Evolutionary conservation across 306 rosid genomes (phyloP).

Genomic region (Prunus campanulata): DNA sequence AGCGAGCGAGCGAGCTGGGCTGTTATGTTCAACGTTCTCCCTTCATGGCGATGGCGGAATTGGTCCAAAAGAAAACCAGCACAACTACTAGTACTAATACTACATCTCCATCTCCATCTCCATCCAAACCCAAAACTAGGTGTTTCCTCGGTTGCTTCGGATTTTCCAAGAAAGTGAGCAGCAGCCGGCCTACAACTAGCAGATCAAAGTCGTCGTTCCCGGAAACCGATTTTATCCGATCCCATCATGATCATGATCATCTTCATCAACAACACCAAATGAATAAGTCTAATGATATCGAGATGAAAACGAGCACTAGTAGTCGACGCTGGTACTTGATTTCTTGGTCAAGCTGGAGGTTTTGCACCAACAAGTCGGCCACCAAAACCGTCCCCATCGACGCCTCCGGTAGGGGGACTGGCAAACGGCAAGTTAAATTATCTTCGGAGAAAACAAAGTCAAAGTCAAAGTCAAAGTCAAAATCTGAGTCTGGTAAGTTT

Average conservation of each 20-base stretch:
- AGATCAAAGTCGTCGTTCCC: neutral
- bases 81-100: neutral
- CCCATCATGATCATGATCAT: neutral
- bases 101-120: neutral
- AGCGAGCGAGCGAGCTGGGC: neutral
- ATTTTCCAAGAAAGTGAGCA: neutral
- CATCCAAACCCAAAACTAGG: conserved; percentile 24
- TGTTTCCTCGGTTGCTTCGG: conserved; percentile 51
- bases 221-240: neutral
- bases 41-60: conserved; percentile 46
- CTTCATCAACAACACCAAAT: too few relatives aligned
- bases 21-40: neutral
- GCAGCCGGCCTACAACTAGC: neutral
- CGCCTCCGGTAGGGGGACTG: conserved; percentile 20
- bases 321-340: neutral
- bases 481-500: conserved; percentile 2
- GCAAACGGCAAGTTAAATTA: neutral
- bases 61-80: conserved; percentile 8
- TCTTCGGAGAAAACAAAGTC: conserved; percentile 15
- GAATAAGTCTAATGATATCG: neutral
- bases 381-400: conserved; percentile 59
- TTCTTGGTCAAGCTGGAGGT: conserved; percentile 12
- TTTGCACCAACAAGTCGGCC: conserved; percentile 27
- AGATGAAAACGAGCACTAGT: neutral
- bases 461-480: conserved; percentile 22